Evolutionary conservation across 352 stramenopile species (phyloP).

Genomic region (Phytophthora capsici): DNA sequence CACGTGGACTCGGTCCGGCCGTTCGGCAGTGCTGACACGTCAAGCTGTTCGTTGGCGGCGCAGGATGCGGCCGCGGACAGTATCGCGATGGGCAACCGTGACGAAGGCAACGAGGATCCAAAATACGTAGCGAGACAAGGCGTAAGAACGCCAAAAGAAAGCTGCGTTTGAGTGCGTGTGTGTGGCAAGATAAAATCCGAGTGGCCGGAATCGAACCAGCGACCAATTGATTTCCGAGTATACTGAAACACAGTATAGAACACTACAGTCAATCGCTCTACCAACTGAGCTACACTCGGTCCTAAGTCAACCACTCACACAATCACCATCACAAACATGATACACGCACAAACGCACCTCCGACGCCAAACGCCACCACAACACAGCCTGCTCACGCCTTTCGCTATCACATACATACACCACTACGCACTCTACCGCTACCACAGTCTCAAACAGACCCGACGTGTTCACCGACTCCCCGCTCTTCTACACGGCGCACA

Average conservation of each 20-base stretch:
- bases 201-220: not conserved
- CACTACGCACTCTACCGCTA: not conserved
- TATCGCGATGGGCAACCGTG: too few relatives aligned
- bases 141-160: too few relatives aligned
- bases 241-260: slow-evolving; percentile 1
- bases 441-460: not conserved
- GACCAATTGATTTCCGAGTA: not conserved
- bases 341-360: not conserved
- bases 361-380: not conserved
- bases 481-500: too few relatives aligned
- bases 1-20: too few relatives aligned
- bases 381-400: not conserved
- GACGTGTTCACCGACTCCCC: not conserved
- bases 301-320: not conserved
- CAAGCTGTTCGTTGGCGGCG: too few relatives aligned
- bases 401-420: not conserved
- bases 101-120: too few relatives aligned
- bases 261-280: slow-evolving; percentile 1
- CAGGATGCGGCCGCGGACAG: too few relatives aligned
- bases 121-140: too few relatives aligned
- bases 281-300: not conserved
- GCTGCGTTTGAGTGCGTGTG: too few relatives aligned
- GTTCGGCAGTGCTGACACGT: too few relatives aligned
- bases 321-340: not conserved
- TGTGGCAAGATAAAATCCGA: too few relatives aligned